A percentile compares a stretch with the other conserved stretches of the same genome.
These are phyloP conservation scores for Annona squamosa DNA, from an alignment of 164 flowering plant genomes.

Conservation along the genomic window DNA sequence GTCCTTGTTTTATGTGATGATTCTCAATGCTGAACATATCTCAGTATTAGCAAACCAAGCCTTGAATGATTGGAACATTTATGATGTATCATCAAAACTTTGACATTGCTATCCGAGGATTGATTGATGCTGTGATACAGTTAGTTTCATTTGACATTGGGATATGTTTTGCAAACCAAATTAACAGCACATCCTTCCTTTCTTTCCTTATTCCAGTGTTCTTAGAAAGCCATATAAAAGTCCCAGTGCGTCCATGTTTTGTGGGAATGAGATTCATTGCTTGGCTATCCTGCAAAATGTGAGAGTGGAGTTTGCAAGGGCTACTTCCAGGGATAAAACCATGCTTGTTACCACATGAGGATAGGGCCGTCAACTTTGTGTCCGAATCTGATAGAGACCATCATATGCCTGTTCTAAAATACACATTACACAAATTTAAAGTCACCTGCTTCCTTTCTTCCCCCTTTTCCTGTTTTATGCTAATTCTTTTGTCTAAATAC, in stretches of 20 bases:
- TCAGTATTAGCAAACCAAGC: neutral
- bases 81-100: neutral
- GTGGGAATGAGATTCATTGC: neutral
- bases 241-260: neutral
- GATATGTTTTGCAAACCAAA: neutral
- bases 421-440: neutral
- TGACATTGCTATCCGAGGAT: neutral
- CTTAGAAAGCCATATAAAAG: neutral
- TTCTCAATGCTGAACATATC: neutral
- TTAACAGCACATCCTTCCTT: neutral
- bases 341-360: neutral
- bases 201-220: neutral
- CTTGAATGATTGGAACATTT: neutral
- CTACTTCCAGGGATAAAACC: neutral
- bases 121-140: neutral
- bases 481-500: conserved; percentile 7
- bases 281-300: neutral
- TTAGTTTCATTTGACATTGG: neutral
- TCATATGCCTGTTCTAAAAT: neutral
- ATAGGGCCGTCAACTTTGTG: neutral
- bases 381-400: neutral
- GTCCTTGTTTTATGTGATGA: neutral
- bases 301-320: neutral
- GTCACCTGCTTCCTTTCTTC: neutral
- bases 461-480: neutral